These are phyloP conservation scores for Thalassiosira mediterranea DNA, from an alignment of 352 stramenopile species.

Conservation along the genomic window DNA sequence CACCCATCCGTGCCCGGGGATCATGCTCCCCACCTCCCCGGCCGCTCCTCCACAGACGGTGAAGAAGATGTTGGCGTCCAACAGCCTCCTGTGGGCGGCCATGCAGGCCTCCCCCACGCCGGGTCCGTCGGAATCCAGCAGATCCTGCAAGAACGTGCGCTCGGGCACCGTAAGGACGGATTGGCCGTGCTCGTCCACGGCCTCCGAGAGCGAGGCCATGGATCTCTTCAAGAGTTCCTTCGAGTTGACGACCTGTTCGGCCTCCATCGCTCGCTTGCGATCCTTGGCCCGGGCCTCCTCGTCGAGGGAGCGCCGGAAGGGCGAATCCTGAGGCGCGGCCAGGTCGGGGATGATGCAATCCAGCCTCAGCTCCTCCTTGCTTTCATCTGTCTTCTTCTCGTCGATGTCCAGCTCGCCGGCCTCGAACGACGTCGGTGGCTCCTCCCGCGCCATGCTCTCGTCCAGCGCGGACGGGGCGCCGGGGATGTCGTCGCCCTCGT, in stretches of 20 bases:
- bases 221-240: conserved; percentile 14
- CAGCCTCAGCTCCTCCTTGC: not conserved
- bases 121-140: conserved; percentile 20
- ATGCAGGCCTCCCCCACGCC: conserved; percentile 20
- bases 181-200: not conserved
- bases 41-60: conserved; percentile 19
- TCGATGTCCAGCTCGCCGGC: not conserved
- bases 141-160: conserved; percentile 40
- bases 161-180: conserved; percentile 28
- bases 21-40: conserved; percentile 4
- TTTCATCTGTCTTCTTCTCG: conserved; percentile 9
- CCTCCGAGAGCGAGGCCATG: not conserved
- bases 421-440: not conserved
- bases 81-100: conserved; percentile 19
- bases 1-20: conserved; percentile 39
- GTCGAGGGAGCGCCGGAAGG: conserved; percentile 33
- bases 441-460: not conserved
- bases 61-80: conserved; percentile 44
- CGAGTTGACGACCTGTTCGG: not conserved
- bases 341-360: not conserved
- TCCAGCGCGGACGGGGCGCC: not conserved
- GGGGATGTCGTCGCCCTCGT: not conserved
- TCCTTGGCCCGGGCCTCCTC: conserved; percentile 25
- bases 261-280: conserved; percentile 1
- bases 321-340: not conserved